Evolutionary conservation across 140 eudicot genomes (phyloP).

Genomic region (Ambrosia hybrid): DNA sequence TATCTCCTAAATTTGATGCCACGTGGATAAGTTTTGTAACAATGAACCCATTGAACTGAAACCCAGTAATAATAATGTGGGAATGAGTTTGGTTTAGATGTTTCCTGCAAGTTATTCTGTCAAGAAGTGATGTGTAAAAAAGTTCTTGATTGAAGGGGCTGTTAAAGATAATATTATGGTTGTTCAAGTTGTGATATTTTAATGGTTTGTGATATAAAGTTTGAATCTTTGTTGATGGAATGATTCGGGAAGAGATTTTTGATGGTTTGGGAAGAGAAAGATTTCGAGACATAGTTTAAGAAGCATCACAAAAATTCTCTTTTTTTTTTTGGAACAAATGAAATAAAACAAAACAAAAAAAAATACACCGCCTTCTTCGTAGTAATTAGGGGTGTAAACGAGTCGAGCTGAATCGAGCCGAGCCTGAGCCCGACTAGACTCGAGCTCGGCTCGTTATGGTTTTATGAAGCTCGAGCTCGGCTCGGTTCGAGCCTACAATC

Average conservation of each 20-base stretch:
- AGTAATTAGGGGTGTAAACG: no score
- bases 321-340: not conserved
- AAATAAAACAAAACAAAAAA: no score
- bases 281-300: constrained; percentile 28
- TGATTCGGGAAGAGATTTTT: constrained; percentile 4
- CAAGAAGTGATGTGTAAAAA: constrained; percentile 54
- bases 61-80: constrained; percentile 41
- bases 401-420: no score
- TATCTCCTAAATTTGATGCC: constrained; percentile 43
- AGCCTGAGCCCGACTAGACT: no score
- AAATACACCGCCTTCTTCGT: no score
- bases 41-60: constrained; percentile 54
- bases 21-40: constrained; percentile 60
- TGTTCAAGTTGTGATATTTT: not conserved
- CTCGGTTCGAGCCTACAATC: no score
- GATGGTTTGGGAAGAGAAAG: constrained; percentile 22
- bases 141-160: constrained; percentile 38
- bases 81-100: constrained; percentile 60
- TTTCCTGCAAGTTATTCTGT: constrained; percentile 37
- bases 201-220: constrained; percentile 14
- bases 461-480: no score
- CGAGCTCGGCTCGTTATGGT: no score
- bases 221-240: constrained; percentile 18
- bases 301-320: not conserved
- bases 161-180: constrained; percentile 1